A percentile compares a stretch with the other conserved stretches of the same genome.
Evolutionary conservation across 2,329 filamentous ascomycete species (phyloP).

Genomic region (Ophiostoma ips): DNA sequence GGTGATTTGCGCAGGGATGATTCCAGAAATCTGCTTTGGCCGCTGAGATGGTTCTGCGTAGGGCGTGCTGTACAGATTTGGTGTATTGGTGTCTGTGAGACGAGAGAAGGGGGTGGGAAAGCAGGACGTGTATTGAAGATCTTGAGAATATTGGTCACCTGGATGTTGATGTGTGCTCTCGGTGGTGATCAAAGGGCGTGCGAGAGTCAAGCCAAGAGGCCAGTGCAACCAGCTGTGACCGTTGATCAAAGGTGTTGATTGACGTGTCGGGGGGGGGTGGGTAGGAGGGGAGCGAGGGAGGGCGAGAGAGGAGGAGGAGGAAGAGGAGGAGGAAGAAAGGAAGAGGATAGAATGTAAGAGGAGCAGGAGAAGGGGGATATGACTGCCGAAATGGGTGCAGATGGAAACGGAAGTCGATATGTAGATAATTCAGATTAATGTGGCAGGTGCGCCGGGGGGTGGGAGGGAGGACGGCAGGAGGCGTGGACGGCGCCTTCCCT

Average conservation of each 20-base stretch:
- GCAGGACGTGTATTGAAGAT: too few species aligned
- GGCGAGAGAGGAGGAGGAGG: background rate
- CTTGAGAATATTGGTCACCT: too few species aligned
- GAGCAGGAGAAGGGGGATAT: background rate
- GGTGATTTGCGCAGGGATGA: too few species aligned
- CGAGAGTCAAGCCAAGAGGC: background rate
- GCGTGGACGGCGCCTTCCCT: background rate
- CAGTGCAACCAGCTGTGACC: background rate
- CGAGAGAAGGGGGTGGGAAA: background rate
- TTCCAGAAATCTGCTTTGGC: too few species aligned
- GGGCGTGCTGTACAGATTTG: too few species aligned
- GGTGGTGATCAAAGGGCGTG: too few species aligned
- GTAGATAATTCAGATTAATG: background rate
- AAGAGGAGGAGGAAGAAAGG: background rate
- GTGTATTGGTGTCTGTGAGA: background rate
- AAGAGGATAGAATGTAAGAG: background rate
- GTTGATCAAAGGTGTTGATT: background rate
- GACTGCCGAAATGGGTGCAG: background rate
- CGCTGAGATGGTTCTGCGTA: too few species aligned
- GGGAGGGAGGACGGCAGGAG: background rate
- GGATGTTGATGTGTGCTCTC: too few species aligned
- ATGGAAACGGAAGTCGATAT: constrained; percentile 8
- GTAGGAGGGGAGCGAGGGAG: too few species aligned
- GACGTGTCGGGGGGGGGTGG: too few species aligned
- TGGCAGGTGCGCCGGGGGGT: background rate